Percentiles rank a stretch among this genome's conserved stretches.
Evolutionary conservation across 768 basidiomycete genomes (phyloP).

Genomic region (Hemileccinum rubropunctum): DNA sequence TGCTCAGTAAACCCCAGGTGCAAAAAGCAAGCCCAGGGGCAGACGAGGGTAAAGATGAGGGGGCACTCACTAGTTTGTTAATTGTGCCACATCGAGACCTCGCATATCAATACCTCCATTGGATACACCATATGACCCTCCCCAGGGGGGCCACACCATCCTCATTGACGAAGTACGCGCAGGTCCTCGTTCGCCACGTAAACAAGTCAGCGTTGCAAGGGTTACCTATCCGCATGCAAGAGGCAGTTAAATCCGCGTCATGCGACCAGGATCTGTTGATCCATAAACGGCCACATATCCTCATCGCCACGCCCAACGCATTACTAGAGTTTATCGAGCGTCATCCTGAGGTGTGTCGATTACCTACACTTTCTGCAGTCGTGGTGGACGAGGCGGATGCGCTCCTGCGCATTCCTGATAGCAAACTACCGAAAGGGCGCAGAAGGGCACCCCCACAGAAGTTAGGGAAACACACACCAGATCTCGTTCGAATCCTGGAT

Average conservation of each 20-base stretch:
- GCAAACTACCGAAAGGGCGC: slow-evolving; percentile 37
- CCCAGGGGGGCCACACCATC: slow-evolving; percentile 30
- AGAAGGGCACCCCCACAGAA: slow-evolving; percentile 39
- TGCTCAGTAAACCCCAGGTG: slow-evolving; percentile 55
- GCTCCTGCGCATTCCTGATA: slow-evolving; percentile 50
- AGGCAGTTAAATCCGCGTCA: slow-evolving; percentile 24
- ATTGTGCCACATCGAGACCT: slow-evolving; percentile 75
- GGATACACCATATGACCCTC: slow-evolving; percentile 54
- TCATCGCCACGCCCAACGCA: slow-evolving; percentile 72
- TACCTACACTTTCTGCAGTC: slow-evolving; percentile 51
- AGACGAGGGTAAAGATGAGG: slow-evolving; percentile 19
- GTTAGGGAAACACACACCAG: slow-evolving; percentile 52
- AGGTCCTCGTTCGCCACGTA: slow-evolving; percentile 59
- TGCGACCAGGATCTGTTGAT: slow-evolving; percentile 38
- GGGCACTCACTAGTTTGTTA: slow-evolving; percentile 51
- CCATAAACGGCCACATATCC: slow-evolving; percentile 55
- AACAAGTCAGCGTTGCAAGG: slow-evolving; percentile 17
- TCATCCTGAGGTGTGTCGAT: slow-evolving; percentile 42
- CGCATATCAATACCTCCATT: slow-evolving; percentile 62
- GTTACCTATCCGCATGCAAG: slow-evolving; percentile 27
- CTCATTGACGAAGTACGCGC: slow-evolving; percentile 45
- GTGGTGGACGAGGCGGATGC: slow-evolving; percentile 79
- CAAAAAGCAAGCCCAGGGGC: slow-evolving; percentile 13
- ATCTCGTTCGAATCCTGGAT: slow-evolving; percentile 59
- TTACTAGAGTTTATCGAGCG: slow-evolving; percentile 52